Base-by-base conservation (phyloP, 169 alveolate genomes). In the Babesia divergens region DNA sequence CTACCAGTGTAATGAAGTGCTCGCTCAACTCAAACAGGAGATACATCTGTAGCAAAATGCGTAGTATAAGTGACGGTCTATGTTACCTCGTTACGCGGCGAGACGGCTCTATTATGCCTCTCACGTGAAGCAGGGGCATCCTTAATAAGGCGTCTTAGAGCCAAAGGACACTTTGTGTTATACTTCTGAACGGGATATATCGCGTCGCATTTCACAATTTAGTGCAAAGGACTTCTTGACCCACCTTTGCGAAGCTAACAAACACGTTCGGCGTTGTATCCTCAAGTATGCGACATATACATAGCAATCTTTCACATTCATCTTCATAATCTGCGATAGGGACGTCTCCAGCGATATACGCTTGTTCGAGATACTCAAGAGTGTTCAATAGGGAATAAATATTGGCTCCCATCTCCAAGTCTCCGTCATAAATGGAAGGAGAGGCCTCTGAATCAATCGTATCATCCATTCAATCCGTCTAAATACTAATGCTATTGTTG, bases 11-110 rank as follows among this genome's bases (percentile, higher is more conserved):
- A 1, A 80, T 80, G 44, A 80, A 80, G 31, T 69, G 66, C 18
- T 65, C 88, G 31, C 84, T 80, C 53, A 80, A 51, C 44, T 80
- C 88, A 50, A 80, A 80, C 8, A 80, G 43, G 35, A 56, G 50
- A 18, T 59, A 53, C 11, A 43, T 53, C 88, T 80, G 56, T 6
- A 22, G 14, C 7, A 11, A 16, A 1, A 26, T 65, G 9, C 9
- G 8, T 16, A 40, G 0, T 1, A 46, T 3, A 14, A 11, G 2
- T 13, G 28, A 20, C 6, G 6, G 22, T 2, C 2, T 3, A 8
- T 1, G 53, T 35, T 43, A 52, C 74, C 81, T 65, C 70, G 31
- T 54, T 66, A 8, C 26, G 34, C 52, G 24, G 5, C 8, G 1
- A 6, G 20, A n/a, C 9, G 16, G 14, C n/a, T 16, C 29, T 26